Conservation (phyloP, 2,329 filamentous ascomycete species). For the Didymosphaeria variabile region DNA sequence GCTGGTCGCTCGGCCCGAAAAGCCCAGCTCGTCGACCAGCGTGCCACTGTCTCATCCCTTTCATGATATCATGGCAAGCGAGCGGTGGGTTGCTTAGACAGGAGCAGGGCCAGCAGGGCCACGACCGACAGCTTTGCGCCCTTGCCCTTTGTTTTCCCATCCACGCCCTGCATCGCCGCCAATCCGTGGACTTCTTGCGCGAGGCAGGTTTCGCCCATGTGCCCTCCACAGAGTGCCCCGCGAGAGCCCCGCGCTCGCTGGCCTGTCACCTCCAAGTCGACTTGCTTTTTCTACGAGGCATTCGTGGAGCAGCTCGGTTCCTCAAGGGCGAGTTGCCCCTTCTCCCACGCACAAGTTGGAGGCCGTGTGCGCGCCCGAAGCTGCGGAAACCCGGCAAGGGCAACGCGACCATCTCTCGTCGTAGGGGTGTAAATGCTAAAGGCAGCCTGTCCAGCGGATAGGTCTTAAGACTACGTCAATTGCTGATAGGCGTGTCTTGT, state of each 20-base stretch:
- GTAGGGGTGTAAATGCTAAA: neutral
- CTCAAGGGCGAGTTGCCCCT: neutral
- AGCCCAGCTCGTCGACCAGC: constrained; percentile 22
- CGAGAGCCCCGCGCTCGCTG: constrained; percentile 26
- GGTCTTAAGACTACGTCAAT: no score
- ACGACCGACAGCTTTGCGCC: constrained; percentile 16
- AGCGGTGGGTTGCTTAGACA: constrained; percentile 22
- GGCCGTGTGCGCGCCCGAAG: no score
- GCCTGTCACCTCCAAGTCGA: neutral
- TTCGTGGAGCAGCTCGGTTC: neutral
- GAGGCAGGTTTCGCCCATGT: neutral
- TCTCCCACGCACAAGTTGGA: no score
- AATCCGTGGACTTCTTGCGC: neutral
- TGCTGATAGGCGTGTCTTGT: no score
- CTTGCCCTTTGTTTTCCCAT: constrained; percentile 18
- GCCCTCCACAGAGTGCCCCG: constrained; percentile 15
- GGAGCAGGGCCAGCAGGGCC: constrained; percentile 9
- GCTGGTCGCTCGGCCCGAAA: constrained; percentile 20
- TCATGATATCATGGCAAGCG: constrained; percentile 13
- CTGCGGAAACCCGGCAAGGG: neutral
- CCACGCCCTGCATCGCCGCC: constrained; percentile 18
- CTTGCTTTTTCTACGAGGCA: constrained; percentile 9
- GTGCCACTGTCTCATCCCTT: constrained; percentile 33
- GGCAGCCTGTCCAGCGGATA: no score
- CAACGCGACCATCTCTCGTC: neutral